These are phyloP conservation scores for Populus pruinosa DNA, from an alignment of 345 rosid genomes.

Conservation along the genomic window DNA sequence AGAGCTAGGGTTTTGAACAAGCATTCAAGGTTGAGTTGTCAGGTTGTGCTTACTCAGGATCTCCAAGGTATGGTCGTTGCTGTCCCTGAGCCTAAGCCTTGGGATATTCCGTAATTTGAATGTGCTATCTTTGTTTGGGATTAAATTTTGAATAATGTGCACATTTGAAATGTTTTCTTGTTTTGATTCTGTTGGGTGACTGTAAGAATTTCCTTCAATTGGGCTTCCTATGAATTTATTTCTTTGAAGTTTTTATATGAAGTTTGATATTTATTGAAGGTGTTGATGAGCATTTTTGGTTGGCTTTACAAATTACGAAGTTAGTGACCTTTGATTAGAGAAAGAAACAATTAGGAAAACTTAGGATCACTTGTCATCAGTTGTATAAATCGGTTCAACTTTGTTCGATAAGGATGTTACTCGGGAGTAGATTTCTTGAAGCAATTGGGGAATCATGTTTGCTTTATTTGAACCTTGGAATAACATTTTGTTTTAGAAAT, in stretches of 20 bases:
- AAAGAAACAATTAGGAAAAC: neutral
- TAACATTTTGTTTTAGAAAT: neutral
- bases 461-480: neutral
- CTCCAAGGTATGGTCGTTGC: constrained; percentile 99
- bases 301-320: neutral
- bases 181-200: neutral
- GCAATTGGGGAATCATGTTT: neutral
- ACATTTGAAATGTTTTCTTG: neutral
- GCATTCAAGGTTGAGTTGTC: constrained; percentile 89
- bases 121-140: neutral
- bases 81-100: constrained; percentile 91
- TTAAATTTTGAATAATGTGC: constrained; percentile 15
- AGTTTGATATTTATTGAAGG: neutral
- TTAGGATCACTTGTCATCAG: neutral
- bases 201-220: constrained; percentile 7
- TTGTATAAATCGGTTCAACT: neutral
- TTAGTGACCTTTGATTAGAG: neutral
- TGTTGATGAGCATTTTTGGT: neutral
- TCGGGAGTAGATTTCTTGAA: neutral
- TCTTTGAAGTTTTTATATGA: neutral
- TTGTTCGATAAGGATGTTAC: neutral
- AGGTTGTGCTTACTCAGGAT: constrained; percentile 67
- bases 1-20: constrained; percentile 81
- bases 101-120: constrained; percentile 80
- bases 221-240: neutral